A percentile compares a stretch with the other conserved stretches of the same genome.
Evolutionary conservation across 1,284 basidiomycete genomes (phyloP).

Genomic region (Malassezia brasiliensis): DNA sequence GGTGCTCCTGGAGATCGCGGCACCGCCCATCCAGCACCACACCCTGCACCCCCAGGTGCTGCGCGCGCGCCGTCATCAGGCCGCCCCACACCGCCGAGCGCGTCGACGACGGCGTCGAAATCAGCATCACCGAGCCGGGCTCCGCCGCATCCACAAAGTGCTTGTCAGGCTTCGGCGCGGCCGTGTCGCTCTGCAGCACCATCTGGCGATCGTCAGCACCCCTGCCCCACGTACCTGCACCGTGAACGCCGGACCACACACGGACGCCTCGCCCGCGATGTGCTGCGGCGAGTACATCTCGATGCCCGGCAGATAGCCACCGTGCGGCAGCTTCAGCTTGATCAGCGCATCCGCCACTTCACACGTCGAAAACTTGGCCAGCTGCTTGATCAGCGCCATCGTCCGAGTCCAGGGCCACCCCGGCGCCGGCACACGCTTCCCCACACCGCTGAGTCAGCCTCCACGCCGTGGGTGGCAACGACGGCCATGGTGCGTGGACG

Average conservation of each 20-base stretch:
- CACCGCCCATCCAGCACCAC: slow-evolving; percentile 70
- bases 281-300: slow-evolving; percentile 54
- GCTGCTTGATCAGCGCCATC: slow-evolving; percentile 2
- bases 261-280: slow-evolving; percentile 12
- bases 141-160: slow-evolving; percentile 80
- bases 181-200: slow-evolving; percentile 59
- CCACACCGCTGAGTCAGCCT: slow-evolving; percentile 1
- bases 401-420: not conserved
- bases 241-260: slow-evolving; percentile 74
- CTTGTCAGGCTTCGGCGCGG: slow-evolving; percentile 59
- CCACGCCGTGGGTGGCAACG: not conserved
- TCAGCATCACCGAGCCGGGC: slow-evolving; percentile 61
- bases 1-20: slow-evolving; percentile 70
- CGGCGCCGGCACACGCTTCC: not conserved
- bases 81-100: slow-evolving; percentile 86
- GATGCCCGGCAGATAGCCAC: slow-evolving; percentile 75
- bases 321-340: slow-evolving; percentile 65
- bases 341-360: slow-evolving; percentile 69
- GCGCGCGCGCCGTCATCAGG: slow-evolving; percentile 75
- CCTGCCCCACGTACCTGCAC: slow-evolving; percentile 55
- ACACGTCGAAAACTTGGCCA: slow-evolving; percentile 11
- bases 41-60: slow-evolving; percentile 59
- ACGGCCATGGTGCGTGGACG: slow-evolving; percentile 14
- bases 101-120: slow-evolving; percentile 60
- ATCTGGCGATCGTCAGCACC: slow-evolving; percentile 50